phyloP scores from a whole-genome alignment of 257 asterid species.

The Henckelia pumila region DNA sequence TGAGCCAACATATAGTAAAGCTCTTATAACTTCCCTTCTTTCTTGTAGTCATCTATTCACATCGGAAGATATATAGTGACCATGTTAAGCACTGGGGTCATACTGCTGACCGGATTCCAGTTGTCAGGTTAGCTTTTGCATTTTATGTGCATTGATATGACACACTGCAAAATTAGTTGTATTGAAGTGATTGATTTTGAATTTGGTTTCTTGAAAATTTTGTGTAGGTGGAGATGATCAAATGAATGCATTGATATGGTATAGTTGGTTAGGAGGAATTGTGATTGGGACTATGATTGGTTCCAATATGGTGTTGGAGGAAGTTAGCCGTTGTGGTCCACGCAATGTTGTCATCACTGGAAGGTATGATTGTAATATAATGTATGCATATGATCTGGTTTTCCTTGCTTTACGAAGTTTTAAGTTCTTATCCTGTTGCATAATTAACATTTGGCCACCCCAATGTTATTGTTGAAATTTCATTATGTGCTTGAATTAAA shows the following conservation, averaged over 20 bases:
- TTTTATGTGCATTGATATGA: background rate
- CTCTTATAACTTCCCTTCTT: conserved; percentile 1
- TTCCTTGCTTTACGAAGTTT: background rate
- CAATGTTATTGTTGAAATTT: background rate
- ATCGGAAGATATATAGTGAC: conserved; percentile 85
- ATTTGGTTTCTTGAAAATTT: conserved; percentile 12
- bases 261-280: conserved; percentile 96
- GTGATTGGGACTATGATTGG: conserved; percentile 96
- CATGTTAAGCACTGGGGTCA: conserved; percentile 83
- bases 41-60: conserved; percentile 63
- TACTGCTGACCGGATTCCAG: conserved; percentile 82
- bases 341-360: conserved; percentile 95
- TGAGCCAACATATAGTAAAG: background rate
- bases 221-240: conserved; percentile 82
- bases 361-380: conserved; percentile 45
- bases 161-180: background rate
- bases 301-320: conserved; percentile 91
- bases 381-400: background rate
- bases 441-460: background rate
- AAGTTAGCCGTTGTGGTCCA: conserved; percentile 92
- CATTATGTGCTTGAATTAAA: background rate
- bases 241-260: conserved; percentile 90
- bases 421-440: background rate
- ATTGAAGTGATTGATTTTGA: conserved; percentile 13
- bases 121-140: conserved; percentile 67